Evolutionary conservation across 2,329 filamentous ascomycete species (phyloP).

Genomic region (Apiospora aurea): DNA sequence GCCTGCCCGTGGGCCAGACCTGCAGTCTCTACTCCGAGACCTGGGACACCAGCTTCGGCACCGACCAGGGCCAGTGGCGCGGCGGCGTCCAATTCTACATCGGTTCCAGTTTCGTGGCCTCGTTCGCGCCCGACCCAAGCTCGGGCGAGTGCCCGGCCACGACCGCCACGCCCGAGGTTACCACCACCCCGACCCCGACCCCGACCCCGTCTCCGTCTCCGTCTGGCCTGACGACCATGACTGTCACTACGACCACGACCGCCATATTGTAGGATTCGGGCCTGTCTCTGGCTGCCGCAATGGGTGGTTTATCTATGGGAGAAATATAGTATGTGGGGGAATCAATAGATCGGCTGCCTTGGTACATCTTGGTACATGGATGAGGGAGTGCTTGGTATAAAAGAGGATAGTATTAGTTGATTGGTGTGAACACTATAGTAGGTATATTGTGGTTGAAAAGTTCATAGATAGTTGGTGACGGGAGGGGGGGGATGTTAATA

Average conservation of each 20-base stretch:
- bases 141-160: not conserved
- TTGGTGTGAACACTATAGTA: no score
- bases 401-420: no score
- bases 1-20: not conserved
- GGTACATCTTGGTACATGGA: not conserved
- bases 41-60: conserved; percentile 38
- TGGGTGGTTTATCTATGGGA: not conserved
- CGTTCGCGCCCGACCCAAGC: conserved; percentile 24
- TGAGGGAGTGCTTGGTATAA: no score
- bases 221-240: not conserved
- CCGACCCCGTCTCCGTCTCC: not conserved
- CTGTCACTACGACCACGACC: not conserved
- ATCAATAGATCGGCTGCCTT: no score
- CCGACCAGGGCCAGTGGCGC: conserved; percentile 35
- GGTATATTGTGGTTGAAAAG: no score
- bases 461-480: no score
- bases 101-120: conserved; percentile 31
- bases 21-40: conserved; percentile 39
- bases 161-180: not conserved
- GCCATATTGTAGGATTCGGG: not conserved
- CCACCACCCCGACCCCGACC: not conserved
- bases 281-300: not conserved
- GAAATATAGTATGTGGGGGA: no score
- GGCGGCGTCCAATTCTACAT: conserved; percentile 33
- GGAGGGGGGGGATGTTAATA: no score